Conservation (phyloP, 2,329 filamentous ascomycete genomes). For the Phyllosticta citribraziliensis region DNA sequence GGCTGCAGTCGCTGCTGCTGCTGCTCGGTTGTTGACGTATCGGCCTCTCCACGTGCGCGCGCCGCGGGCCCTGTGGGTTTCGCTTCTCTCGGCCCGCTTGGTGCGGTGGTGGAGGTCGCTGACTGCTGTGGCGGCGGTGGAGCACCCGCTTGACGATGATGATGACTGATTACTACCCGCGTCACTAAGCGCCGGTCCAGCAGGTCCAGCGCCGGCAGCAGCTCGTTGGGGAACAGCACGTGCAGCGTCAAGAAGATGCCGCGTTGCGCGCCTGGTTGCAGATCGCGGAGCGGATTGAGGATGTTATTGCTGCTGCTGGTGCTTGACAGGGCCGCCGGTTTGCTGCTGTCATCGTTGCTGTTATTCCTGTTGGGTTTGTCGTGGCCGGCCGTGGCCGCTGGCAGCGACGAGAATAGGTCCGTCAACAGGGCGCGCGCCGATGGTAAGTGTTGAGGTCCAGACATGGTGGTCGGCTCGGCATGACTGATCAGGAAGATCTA, state of each 20-base stretch:
- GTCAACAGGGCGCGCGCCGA: conserved; percentile 24
- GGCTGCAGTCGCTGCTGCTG: too few species aligned
- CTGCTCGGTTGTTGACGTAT: neutral
- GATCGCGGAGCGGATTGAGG: conserved; percentile 17
- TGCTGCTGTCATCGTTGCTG: too few species aligned
- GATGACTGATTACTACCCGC: conserved; percentile 27
- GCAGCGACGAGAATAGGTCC: conserved; percentile 22
- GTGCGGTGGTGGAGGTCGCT: neutral
- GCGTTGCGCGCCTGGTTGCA: conserved; percentile 27
- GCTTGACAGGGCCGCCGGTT: too few species aligned
- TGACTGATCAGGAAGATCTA: neutral
- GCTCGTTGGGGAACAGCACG: conserved; percentile 68
- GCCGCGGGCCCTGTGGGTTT: neutral
- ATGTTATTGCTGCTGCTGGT: conserved; percentile 7
- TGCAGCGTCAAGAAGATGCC: conserved; percentile 67
- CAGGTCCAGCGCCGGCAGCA: conserved; percentile 79
- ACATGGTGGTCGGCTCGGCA: conserved; percentile 10
- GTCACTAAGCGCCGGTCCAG: conserved; percentile 69
- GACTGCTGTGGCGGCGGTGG: neutral
- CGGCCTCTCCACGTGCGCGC: neutral
- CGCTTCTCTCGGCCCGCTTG: neutral
- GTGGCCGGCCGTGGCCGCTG: conserved; percentile 1
- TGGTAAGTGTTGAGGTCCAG: conserved; percentile 12
- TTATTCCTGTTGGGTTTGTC: too few species aligned
- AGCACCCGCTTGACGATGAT: neutral